phyloP scores from a whole-genome alignment of 2,329 filamentous ascomycete genomes.

The Pochonia chlamydosporia region DNA sequence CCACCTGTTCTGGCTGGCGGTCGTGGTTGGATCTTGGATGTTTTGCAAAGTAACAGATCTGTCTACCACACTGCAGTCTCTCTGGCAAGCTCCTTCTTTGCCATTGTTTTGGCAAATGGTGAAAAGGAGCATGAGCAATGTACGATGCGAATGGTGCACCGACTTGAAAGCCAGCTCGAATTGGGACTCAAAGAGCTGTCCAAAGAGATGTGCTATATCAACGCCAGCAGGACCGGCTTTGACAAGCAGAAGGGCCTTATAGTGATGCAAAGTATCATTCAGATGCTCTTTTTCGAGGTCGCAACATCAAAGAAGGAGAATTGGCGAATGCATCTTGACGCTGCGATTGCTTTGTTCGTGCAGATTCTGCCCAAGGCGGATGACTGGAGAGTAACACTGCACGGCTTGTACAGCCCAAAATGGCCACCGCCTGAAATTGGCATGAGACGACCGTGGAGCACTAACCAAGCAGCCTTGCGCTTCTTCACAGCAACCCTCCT shows the following conservation, averaged over 20 bases:
- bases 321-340: constrained; percentile 45
- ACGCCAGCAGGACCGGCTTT: constrained; percentile 21
- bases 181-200: constrained; percentile 38
- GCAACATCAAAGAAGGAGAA: constrained; percentile 38
- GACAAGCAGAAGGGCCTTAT: constrained; percentile 28
- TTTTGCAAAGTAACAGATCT: constrained; percentile 50
- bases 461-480: constrained; percentile 39
- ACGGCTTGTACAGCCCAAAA: constrained; percentile 21
- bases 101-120: constrained; percentile 33
- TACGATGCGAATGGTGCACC: constrained; percentile 27
- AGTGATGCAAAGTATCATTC: constrained; percentile 45
- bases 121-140: constrained; percentile 27
- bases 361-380: constrained; percentile 35
- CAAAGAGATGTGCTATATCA: constrained; percentile 32
- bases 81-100: constrained; percentile 52
- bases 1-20: constrained; percentile 51
- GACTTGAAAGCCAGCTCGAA: constrained; percentile 38
- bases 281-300: constrained; percentile 49
- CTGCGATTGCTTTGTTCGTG: constrained; percentile 42
- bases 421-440: constrained; percentile 29
- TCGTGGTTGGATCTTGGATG: constrained; percentile 53
- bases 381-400: constrained; percentile 30
- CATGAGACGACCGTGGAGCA: constrained; percentile 32
- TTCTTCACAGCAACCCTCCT: constrained; percentile 43
- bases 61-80: constrained; percentile 53